phyloP scores from a whole-genome alignment of 2,329 filamentous ascomycete genomes.

The Ambrosiella xylebori region DNA sequence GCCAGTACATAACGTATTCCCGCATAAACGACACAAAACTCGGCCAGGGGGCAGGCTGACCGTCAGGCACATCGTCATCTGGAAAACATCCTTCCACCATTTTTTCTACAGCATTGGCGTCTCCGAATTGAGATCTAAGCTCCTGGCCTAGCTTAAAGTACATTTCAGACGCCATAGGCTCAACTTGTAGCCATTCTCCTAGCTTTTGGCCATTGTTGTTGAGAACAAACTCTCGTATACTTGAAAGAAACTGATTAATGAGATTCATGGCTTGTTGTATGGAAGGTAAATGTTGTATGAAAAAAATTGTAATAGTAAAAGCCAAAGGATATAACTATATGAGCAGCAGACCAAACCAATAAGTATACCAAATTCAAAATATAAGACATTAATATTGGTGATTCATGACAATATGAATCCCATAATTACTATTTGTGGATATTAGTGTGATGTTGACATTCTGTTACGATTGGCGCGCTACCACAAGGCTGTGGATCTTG shows the following conservation, averaged over 20 bases:
- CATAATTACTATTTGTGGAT: background rate
- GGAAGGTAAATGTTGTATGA: background rate
- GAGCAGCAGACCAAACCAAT: too few species aligned
- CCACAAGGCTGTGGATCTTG: constrained; percentile 4
- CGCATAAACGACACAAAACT: constrained; percentile 65
- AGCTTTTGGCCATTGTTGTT: constrained; percentile 46
- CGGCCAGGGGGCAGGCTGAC: constrained; percentile 52
- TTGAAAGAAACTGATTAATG: constrained; percentile 48
- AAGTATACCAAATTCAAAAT: too few species aligned
- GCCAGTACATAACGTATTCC: constrained; percentile 64
- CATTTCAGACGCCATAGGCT: constrained; percentile 48
- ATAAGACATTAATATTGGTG: too few species aligned
- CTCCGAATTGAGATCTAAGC: constrained; percentile 39
- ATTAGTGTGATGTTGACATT: background rate
- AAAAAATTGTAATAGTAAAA: background rate
- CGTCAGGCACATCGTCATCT: constrained; percentile 36
- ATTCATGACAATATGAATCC: too few species aligned
- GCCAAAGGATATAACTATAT: background rate
- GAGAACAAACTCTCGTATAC: constrained; percentile 42
- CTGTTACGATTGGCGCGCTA: constrained; percentile 4
- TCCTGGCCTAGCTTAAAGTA: constrained; percentile 54
- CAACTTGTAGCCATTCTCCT: constrained; percentile 55
- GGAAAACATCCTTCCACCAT: constrained; percentile 48
- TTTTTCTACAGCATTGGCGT: constrained; percentile 37
- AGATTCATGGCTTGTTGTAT: constrained; percentile 34